Evolutionary conservation across 495 filamentous ascomycete genomes (phyloP), one percentile per base, ranked within the genome.

Genomic region (Aspergillus incahuasiensis): DNA sequence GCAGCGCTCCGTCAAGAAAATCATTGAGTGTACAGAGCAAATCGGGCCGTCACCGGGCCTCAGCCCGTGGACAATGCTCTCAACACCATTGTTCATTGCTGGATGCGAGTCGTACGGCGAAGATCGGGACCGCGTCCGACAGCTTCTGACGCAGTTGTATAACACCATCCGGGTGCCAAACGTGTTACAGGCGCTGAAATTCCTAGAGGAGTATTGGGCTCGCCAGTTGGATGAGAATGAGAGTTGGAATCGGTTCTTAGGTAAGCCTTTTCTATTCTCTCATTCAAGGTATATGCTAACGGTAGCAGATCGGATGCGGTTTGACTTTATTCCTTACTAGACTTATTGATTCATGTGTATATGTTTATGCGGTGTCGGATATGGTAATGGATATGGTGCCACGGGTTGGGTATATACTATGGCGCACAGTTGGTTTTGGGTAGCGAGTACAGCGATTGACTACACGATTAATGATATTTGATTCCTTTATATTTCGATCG

Each of bases 321-420:
- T 75, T 48, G 74, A 77, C 53, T 77, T 77, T 47, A 77, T 77
- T 49, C 74, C 74, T 6, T 77, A 77, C 59, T 77, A 60, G 50
- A 45, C 5, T 13, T 49, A 20, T 25, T 22, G 24, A 16, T 50
- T 16, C 11, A 16, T 56, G 32, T 56, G n/a, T 16, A 19, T 35
- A 20, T 28, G 48, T 32, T 21, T 50, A 51, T 51, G 40, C 42
- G 34, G 42, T 52, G 32, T 41, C 49, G 21, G 44, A 16, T 40
- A 16, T 18, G 13, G 8, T 41, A 16, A n/a, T 8, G 34, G 13
- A 35, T 35, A 12, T 35, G 38, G 38, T 40, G 13, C 38, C 15
- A 18, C 38, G 38, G 13, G 5, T 40, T 18, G 38, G n/a, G n/a
- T 40, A 16, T 16, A 40, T 35, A n/a, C 13, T 35, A 35, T 35